A percentile compares a stretch with the other conserved stretches of the same genome.
phyloP scores from a whole-genome alignment of 768 basidiomycete genomes.

The Termitomyces sp. region DNA sequence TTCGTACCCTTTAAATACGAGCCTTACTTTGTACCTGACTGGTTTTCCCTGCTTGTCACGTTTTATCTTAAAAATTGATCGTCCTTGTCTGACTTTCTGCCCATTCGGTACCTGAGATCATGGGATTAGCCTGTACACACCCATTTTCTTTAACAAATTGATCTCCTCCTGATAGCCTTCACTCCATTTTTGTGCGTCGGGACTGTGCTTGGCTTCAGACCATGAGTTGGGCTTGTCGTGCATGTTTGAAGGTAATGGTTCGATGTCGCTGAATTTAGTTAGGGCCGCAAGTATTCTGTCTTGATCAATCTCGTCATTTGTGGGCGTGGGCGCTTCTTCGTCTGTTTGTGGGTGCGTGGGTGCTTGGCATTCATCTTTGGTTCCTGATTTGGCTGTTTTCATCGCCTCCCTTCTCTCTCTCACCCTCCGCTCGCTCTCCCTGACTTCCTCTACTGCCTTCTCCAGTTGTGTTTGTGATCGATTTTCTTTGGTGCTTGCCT shows the following conservation, averaged over 20 bases:
- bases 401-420: neutral
- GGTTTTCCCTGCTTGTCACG: neutral
- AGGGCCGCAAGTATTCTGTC: too few relatives aligned
- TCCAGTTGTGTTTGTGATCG: neutral
- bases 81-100: neutral
- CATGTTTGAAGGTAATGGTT: too few relatives aligned
- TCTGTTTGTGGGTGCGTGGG: neutral
- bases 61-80: neutral
- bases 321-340: neutral
- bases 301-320: too few relatives aligned
- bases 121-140: neutral
- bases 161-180: neutral
- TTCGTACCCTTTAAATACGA: neutral
- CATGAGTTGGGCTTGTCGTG: too few relatives aligned
- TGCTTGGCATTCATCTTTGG: too few relatives aligned
- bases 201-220: too few relatives aligned
- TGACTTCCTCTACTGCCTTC: too few relatives aligned
- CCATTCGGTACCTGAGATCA: neutral
- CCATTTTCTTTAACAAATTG: conserved; percentile 13
- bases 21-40: neutral
- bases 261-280: too few relatives aligned
- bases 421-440: neutral
- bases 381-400: neutral
- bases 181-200: neutral
- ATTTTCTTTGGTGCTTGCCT: neutral